A percentile compares a stretch with the other conserved stretches of the same genome.
Evolutionary conservation across 2,329 filamentous ascomycete species (phyloP).

Genomic region (Cladobotryum mycophilum): DNA sequence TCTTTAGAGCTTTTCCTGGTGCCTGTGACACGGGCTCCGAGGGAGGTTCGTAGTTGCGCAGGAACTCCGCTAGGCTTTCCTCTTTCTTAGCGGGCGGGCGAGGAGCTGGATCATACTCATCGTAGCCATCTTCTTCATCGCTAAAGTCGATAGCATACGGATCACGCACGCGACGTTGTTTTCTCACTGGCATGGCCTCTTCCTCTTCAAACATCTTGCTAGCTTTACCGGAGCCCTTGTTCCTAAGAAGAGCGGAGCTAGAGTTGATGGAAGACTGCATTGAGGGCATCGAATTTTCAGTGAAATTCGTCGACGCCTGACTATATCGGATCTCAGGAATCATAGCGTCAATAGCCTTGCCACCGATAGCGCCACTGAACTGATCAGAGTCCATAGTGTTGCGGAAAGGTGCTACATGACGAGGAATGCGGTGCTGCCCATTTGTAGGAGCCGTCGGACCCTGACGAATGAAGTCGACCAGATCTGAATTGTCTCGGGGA

Average conservation of each 20-base stretch:
- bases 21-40: constrained; percentile 36
- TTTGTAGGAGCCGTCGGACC: constrained; percentile 61
- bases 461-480: constrained; percentile 92
- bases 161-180: constrained; percentile 72
- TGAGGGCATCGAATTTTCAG: constrained; percentile 50
- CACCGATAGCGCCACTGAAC: constrained; percentile 48
- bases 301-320: constrained; percentile 50
- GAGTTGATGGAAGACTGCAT: constrained; percentile 67
- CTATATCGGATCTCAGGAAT: constrained; percentile 51
- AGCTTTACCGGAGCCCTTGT: constrained; percentile 26
- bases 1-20: constrained; percentile 43
- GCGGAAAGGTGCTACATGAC: constrained; percentile 77
- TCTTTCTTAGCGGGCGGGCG: constrained; percentile 41
- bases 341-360: constrained; percentile 51
- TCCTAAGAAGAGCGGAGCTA: constrained; percentile 59
- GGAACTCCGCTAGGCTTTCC: constrained; percentile 68
- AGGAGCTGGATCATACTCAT: constrained; percentile 36
- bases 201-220: constrained; percentile 42
- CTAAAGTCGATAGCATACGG: constrained; percentile 89
- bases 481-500: constrained; percentile 64
- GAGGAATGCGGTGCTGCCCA: constrained; percentile 69
- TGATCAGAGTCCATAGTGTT: constrained; percentile 84
- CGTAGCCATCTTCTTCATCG: constrained; percentile 57
- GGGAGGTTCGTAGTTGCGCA: constrained; percentile 63
- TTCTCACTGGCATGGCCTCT: constrained; percentile 60